These are phyloP conservation scores for Phlebopus sp. DNA, from an alignment of 1,284 basidiomycete genomes.

Conservation along the genomic window DNA sequence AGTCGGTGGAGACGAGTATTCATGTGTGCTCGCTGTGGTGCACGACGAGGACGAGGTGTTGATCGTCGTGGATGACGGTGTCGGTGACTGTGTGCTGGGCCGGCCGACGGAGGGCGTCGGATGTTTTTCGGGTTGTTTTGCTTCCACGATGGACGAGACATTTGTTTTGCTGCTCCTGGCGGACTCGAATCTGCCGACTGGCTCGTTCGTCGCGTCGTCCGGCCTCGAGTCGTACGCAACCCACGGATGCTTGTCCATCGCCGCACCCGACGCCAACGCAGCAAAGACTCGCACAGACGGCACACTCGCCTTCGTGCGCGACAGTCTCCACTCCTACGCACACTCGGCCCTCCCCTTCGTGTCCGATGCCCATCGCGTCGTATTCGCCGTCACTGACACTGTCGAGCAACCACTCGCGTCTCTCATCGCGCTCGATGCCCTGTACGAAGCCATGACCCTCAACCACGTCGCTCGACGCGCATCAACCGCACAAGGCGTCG, in stretches of 20 bases:
- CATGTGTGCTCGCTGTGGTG: background rate
- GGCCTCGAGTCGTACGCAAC: constrained; percentile 89
- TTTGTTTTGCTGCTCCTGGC: constrained; percentile 73
- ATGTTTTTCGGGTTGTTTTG: background rate
- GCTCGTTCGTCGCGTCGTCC: constrained; percentile 88
- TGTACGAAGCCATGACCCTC: constrained; percentile 84
- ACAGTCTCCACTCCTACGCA: constrained; percentile 74
- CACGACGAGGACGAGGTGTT: background rate
- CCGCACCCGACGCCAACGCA: too few species aligned
- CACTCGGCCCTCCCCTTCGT: constrained; percentile 76
- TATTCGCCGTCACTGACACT: constrained; percentile 3
- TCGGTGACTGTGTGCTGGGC: background rate
- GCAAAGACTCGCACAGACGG: constrained; percentile 30
- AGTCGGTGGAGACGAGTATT: background rate
- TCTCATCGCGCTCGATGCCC: constrained; percentile 62
- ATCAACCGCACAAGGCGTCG: constrained; percentile 89
- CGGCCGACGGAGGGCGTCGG: background rate
- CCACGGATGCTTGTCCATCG: constrained; percentile 70
- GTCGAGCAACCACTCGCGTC: constrained; percentile 34
- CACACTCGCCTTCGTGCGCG: constrained; percentile 62
- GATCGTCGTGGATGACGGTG: too few species aligned
- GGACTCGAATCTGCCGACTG: constrained; percentile 84
- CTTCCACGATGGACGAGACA: constrained; percentile 41
- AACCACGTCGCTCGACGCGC: constrained; percentile 89
- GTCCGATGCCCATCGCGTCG: constrained; percentile 57